Evolutionary conservation across 352 stramenopile species (phyloP), one percentile per base, ranked within the genome.

Genomic region (Globisporangium polare): DNA sequence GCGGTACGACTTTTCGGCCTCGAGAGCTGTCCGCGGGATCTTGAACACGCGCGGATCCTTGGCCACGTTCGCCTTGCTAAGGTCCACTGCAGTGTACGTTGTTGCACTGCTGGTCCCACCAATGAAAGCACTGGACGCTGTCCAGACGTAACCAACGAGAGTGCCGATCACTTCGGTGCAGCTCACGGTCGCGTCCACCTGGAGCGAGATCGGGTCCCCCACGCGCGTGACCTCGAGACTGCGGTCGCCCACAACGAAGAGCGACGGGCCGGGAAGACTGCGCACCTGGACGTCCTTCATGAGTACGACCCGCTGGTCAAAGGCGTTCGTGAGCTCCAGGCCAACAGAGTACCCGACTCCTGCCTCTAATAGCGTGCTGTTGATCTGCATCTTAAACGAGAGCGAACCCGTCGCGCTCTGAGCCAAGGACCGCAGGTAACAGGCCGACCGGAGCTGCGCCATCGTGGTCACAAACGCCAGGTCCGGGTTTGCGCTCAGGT

Each of bases 41-140:
- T 71, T 76, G 47, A 90, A 93, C 6, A 83, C 64, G 13, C 80
- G 77, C 4, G 83, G 80, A 42, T 91, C 78, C 46, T 76, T 74
- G n/a, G 81, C 83, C 0, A 66, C 72, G 51, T 91, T 90, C 26
- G 66, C 72, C 10, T 70, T 63, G 26, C 71, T 83, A 20, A 88
- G 63, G 20, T 81, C 65, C 29, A 80, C 66, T 15, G 46, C 60
- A 3, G 50, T 31, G 10, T 68, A 55, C 5, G 29, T 43, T 15
- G 58, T 39, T 18, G 33, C 9, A 39, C 12, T 27, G 4, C 57
- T 56, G 5, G 9, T 15, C 1, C 63, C 56, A n/a, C 15, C 37
- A 1, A 58, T 66, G 15, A 53, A 45, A 15, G 50, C 47, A 20
- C 63, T 78, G 0, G 65, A 72, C 1, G 68, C 66, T 10, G 73